phyloP scores from a whole-genome alignment of 2,329 filamentous ascomycete species.

The Beauveria rudraprayagi region DNA sequence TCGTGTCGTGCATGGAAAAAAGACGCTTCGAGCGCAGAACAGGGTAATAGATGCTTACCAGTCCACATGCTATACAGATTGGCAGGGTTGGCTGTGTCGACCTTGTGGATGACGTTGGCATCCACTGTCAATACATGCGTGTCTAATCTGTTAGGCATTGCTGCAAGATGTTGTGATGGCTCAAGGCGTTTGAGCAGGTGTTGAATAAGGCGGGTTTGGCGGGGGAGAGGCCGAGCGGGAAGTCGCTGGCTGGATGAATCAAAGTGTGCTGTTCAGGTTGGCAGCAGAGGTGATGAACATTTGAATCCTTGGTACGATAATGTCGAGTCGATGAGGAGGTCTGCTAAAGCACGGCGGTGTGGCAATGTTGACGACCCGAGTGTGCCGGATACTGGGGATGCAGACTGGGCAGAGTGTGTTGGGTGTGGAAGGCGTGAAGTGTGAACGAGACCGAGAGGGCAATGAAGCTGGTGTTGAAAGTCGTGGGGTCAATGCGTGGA shows the following conservation, averaged over 20 bases:
- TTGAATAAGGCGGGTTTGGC: conserved; percentile 13
- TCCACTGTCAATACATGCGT: conserved; percentile 87
- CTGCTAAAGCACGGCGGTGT: background rate
- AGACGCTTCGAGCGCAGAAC: background rate
- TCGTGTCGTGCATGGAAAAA: background rate
- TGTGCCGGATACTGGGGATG: background rate
- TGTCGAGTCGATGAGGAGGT: background rate
- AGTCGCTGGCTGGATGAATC: conserved; percentile 6
- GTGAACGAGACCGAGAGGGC: background rate
- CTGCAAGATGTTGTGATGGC: conserved; percentile 23
- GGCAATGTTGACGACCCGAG: background rate
- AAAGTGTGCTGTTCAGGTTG: conserved; percentile 10
- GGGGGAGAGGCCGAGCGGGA: conserved; percentile 11
- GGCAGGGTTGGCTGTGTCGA: conserved; percentile 86
- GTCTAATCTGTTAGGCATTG: conserved; percentile 77
- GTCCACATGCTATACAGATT: conserved; percentile 97
- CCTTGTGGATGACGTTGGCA: conserved; percentile 84
- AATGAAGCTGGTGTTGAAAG: background rate
- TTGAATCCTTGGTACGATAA: background rate
- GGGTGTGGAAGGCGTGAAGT: background rate
- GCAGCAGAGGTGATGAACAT: conserved; percentile 6
- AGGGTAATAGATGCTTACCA: conserved; percentile 49
- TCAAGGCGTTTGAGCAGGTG: conserved; percentile 29
- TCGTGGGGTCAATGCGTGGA: background rate
- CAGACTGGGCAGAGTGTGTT: background rate